Conservation (phyloP, 139 green algal species). For the Micromonas commoda region DNA sequence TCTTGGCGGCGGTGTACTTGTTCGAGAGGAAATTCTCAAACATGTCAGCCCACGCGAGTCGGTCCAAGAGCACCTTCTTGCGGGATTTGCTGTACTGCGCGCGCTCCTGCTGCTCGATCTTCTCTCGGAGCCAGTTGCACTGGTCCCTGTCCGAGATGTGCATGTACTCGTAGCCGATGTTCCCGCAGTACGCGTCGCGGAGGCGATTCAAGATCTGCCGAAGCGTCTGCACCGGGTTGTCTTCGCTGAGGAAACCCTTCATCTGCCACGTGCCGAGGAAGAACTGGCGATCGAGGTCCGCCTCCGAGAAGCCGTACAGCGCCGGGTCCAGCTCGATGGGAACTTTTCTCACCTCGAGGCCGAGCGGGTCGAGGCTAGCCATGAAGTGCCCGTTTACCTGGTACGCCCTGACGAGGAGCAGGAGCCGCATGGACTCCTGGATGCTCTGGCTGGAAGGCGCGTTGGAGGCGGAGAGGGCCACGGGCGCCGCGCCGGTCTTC, state of each 20-base stretch:
- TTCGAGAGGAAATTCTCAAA: slow-evolving; percentile 96
- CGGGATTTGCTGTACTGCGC: slow-evolving; percentile 35
- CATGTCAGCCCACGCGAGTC: slow-evolving; percentile 84
- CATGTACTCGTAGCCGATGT: slow-evolving; percentile 96
- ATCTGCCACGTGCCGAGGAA: slow-evolving; percentile 81
- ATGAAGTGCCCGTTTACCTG: slow-evolving; percentile 75
- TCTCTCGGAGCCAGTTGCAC: slow-evolving; percentile 90
- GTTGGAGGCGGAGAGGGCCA: neutral
- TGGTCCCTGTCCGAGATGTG: slow-evolving; percentile 87
- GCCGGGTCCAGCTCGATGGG: slow-evolving; percentile 65
- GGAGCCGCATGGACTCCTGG: slow-evolving; percentile 84
- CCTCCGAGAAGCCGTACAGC: slow-evolving; percentile 88
- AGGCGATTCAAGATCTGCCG: slow-evolving; percentile 78
- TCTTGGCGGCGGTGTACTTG: slow-evolving; percentile 65
- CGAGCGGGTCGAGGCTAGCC: slow-evolving; percentile 85
- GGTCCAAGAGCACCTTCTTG: slow-evolving; percentile 84
- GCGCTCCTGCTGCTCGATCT: slow-evolving; percentile 35
- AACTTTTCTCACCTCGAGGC: slow-evolving; percentile 53
- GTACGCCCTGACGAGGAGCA: slow-evolving; percentile 87
- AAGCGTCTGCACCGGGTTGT: slow-evolving; percentile 70
- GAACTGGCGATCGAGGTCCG: slow-evolving; percentile 94
- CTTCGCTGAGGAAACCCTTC: slow-evolving; percentile 82
- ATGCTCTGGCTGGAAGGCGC: slow-evolving; percentile 63
- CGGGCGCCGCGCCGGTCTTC: neutral
- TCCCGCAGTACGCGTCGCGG: slow-evolving; percentile 81